Conservation (phyloP, 257 asterid genomes). For the Haberlea rhodopensis region DNA sequence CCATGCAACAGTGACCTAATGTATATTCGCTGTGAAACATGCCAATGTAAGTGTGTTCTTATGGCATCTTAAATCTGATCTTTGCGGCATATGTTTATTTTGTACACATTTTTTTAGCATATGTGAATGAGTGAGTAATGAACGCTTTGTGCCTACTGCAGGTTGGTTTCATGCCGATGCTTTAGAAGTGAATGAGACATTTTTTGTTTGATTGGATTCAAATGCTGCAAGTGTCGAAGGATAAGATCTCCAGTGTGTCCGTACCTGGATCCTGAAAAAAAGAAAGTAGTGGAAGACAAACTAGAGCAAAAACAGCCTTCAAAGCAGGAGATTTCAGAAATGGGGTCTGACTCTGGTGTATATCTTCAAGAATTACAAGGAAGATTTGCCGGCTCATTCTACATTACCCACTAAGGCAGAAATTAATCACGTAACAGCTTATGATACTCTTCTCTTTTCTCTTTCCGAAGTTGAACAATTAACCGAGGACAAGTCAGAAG, state of each 20-base stretch:
- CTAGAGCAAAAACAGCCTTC: conserved; percentile 30
- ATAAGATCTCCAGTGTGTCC: conserved; percentile 71
- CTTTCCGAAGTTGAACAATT: no score
- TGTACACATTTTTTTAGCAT: background rate
- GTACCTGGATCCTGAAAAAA: conserved; percentile 34
- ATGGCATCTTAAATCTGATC: conserved; percentile 13
- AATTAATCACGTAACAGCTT: conserved; percentile 24
- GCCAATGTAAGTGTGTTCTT: conserved; percentile 51
- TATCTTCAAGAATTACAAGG: conserved; percentile 27
- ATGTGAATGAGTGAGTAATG: conserved; percentile 17
- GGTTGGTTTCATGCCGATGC: conserved; percentile 92
- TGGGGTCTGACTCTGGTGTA: conserved; percentile 29
- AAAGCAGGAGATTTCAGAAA: conserved; percentile 33
- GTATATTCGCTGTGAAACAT: conserved; percentile 69
- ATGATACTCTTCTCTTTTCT: conserved; percentile 33
- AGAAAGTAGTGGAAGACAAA: conserved; percentile 36
- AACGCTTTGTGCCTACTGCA: conserved; percentile 36
- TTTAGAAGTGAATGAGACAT: conserved; percentile 64
- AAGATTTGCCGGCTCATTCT: conserved; percentile 25
- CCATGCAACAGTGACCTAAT: conserved; percentile 53
- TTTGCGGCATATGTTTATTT: conserved; percentile 23
- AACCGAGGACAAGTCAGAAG: conserved; percentile 28
- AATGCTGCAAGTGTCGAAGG: conserved; percentile 86
- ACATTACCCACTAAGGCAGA: conserved; percentile 25
- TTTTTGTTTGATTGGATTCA: conserved; percentile 52